phyloP scores from a whole-genome alignment of 176 grass and related monocot species.

The Olyra latifolia region DNA sequence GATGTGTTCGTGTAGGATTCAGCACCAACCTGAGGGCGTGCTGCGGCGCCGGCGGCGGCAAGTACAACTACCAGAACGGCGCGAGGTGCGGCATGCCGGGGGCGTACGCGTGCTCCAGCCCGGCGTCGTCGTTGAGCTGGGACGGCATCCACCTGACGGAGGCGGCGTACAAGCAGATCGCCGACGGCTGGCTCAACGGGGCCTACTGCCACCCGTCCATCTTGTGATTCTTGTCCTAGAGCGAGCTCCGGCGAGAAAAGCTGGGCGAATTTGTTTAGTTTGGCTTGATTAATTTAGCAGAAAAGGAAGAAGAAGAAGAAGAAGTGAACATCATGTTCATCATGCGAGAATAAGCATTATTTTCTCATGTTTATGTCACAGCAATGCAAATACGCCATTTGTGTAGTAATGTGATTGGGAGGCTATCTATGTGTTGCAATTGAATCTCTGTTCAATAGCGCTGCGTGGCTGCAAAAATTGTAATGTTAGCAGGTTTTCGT shows the following conservation, averaged over 20 bases:
- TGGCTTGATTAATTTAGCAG: background rate
- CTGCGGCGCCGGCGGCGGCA: constrained; percentile 70
- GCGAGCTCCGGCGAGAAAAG: background rate
- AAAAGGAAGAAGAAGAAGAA: background rate
- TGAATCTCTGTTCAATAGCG: background rate
- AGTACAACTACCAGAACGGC: constrained; percentile 78
- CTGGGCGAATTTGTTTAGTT: background rate
- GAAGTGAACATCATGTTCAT: no score
- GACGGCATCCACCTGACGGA: constrained; percentile 93
- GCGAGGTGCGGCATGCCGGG: constrained; percentile 64
- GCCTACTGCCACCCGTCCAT: constrained; percentile 73
- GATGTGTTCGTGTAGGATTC: constrained; percentile 43
- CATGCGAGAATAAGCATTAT: constrained; percentile 15
- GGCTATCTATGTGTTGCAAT: constrained; percentile 16
- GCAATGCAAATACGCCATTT: background rate
- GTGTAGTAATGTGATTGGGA: background rate
- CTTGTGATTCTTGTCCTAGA: no score
- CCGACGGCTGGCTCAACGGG: constrained; percentile 76
- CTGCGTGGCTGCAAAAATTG: background rate
- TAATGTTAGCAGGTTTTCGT: background rate
- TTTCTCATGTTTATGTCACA: constrained; percentile 13
- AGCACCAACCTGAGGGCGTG: constrained; percentile 63
- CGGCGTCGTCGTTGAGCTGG: constrained; percentile 76
- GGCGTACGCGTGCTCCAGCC: constrained; percentile 52
- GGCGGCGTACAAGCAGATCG: constrained; percentile 80